Percentiles rank a stretch among this genome's conserved stretches.
phyloP scores from a whole-genome alignment of 306 rosid genomes.

The Boehmeria nivea region DNA sequence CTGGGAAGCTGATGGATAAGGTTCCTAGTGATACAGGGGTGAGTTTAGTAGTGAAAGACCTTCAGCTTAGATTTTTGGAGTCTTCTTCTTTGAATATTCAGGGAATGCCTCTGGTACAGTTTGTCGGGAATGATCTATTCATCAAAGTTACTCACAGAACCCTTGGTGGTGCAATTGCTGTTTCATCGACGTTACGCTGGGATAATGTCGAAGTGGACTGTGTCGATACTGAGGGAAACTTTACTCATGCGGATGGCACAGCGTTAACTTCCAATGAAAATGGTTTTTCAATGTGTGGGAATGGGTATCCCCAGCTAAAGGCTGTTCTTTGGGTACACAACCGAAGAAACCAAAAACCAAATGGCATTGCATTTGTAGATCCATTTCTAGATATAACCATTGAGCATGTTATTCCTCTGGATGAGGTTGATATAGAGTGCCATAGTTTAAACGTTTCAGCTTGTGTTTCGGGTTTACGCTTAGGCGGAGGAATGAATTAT shows the following conservation, averaged over 20 bases:
- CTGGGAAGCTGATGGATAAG: conserved; percentile 68
- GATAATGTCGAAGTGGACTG: conserved; percentile 67
- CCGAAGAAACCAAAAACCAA: conserved; percentile 32
- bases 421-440: conserved; percentile 64
- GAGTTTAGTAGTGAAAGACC: conserved; percentile 55
- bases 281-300: conserved; percentile 38
- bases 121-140: conserved; percentile 64
- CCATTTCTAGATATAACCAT: conserved; percentile 70
- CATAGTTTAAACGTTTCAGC: conserved; percentile 78
- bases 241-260: conserved; percentile 37
- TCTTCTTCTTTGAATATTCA: conserved; percentile 56
- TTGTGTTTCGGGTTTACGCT: conserved; percentile 78
- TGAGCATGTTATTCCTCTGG: conserved; percentile 67
- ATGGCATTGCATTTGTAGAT: conserved; percentile 33
- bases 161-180: conserved; percentile 87
- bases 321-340: conserved; percentile 85
- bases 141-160: conserved; percentile 74
- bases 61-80: conserved; percentile 82
- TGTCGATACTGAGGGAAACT: conserved; percentile 64
- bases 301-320: conserved; percentile 63
- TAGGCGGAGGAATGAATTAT: conserved; percentile 95
- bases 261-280: conserved; percentile 38
- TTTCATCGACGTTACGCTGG: conserved; percentile 75
- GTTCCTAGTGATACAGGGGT: conserved; percentile 91
- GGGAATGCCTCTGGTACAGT: conserved; percentile 83